Evolutionary conservation across 2,329 filamentous ascomycete species (phyloP), one percentile per base, ranked within the genome.

Genomic region (Xylariomycetidae sp.): DNA sequence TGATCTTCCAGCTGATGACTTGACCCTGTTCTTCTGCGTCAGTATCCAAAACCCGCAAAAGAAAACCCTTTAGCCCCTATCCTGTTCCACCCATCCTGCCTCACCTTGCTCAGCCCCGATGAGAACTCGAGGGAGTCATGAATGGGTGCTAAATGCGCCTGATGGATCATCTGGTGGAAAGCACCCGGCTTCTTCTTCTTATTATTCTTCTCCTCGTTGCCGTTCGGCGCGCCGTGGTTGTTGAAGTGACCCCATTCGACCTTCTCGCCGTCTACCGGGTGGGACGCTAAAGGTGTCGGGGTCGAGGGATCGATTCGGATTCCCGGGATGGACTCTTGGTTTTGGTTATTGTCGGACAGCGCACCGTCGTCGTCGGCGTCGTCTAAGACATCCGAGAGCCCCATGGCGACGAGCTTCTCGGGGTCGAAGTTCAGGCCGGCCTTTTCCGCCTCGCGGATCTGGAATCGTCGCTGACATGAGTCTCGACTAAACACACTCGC

Each of bases 381-480:
- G 12, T 66, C 66, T 17, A 71, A 27, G 10, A 44, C 45, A 1
- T 64, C 72, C 13, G 66, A 62, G 42, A 84, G 87, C 16, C 80
- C 76, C 58, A 87, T 73, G 16, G 79, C 72, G 12, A 72, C 67
- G 11, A 88, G 69, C 49, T 85, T 86, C 18, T 75, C 70, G 2
- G 73, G 57, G 45, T 90, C 85, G 40, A 92, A 87, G 0, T 67
- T 63, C 12, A 90, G 69, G 0, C 85, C 85, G 0, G 85, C 84
- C 28, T 64, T 67, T 38, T 70, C 64, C 2, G 77, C 75, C 56
- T 81, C 77, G 22, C 73, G 65, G 1, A 86, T 73, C 72, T n/a
- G n/a, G n/a, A n/a, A n/a, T n/a, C n/a, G n/a, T n/a, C n/a, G n/a
- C n/a, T n/a, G n/a, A n/a, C n/a, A n/a, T n/a, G n/a, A n/a, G n/a